A percentile compares a stretch with the other conserved stretches of the same genome.
Evolutionary conservation across 208 protist species (phyloP).

Genomic region (Vickermania ingenoplastis): DNA sequence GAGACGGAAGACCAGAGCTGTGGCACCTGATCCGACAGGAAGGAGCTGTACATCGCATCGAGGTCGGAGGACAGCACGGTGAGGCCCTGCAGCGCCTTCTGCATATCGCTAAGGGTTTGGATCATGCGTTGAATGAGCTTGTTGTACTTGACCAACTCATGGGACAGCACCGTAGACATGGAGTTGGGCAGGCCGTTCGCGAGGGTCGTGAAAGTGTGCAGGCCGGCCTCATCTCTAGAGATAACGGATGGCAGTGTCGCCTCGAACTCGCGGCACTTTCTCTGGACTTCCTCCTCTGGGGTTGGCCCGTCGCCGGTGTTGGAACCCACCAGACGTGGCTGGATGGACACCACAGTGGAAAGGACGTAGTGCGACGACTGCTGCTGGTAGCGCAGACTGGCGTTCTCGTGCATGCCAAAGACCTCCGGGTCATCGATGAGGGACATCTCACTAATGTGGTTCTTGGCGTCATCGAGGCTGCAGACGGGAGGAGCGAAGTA

Average conservation of each 20-base stretch:
- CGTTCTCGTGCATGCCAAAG: conserved; percentile 97
- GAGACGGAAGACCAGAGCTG: conserved; percentile 83
- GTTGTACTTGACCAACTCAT: conserved; percentile 97
- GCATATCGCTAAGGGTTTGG: conserved; percentile 81
- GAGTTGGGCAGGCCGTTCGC: conserved; percentile 91
- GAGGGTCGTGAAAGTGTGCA: conserved; percentile 83
- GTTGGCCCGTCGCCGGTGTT: conserved; percentile 18
- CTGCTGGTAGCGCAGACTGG: conserved; percentile 94
- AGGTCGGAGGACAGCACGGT: conserved; percentile 95
- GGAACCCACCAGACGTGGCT: conserved; percentile 63
- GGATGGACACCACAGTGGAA: conserved; percentile 85
- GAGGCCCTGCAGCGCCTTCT: conserved; percentile 94
- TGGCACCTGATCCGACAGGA: conserved; percentile 94
- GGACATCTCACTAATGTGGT: conserved; percentile 85
- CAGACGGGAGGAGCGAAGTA: conserved; percentile 67
- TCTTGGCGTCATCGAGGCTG: conserved; percentile 48
- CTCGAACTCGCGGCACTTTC: conserved; percentile 89
- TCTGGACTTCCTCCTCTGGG: conserved; percentile 87
- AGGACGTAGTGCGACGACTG: conserved; percentile 91
- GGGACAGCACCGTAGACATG: conserved; percentile 92
- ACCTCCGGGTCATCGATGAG: conserved; percentile 90
- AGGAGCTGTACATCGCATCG: conserved; percentile 93
- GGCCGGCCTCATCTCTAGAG: conserved; percentile 74
- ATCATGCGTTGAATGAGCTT: conserved; percentile 87
- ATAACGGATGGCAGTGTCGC: conserved; percentile 55